Base-by-base conservation (phyloP, 129 eudicot genomes). In the Ambrosia trifida region DNA sequence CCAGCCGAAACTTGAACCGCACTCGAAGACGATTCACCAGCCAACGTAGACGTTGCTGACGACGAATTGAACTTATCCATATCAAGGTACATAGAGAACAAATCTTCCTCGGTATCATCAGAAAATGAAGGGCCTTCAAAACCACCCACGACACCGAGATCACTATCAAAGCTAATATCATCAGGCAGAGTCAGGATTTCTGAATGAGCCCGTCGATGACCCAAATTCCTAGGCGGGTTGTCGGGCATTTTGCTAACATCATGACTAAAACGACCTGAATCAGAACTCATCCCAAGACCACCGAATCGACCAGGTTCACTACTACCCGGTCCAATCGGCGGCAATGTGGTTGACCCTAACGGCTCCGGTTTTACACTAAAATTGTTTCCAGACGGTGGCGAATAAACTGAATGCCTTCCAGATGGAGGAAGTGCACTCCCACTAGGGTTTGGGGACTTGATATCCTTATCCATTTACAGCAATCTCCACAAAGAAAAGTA, bases 181-280 rank as follows among this genome's bases (percentile, higher is more conserved):
- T 92, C 96, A 0, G 96, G 98, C 28, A 89, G 83, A 24, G 96
- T 89, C 10, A 89, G 85, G 71, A 92, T 86, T 64, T 92, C 98
- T 0, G 98, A 92, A 58, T 92, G 96, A 17, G 98, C 96, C 3
- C 98, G 89, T 70, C 98, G 79, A 74, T 92, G 98, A 2, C 96
- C 95, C 64, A 82, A 28, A 67, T 72, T 87, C 83, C 80, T 87
- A 0, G 89, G 91, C 28, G 98, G 98, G 75, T 86, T 92, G 53
- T 92, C 98, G 18, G 98, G 95, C 98, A 92, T 92, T 74, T 73
- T 77, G 77, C 91, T 89, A 38, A 92, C 78, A 73, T 92, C 98
- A 57, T 83, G 91, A 72, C 98, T 92, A 52, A 84, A 91, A 20
- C 67, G 88, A 58, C 76, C 79, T 33, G 83, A 68, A 73, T 90